Evolutionary conservation across 805 yeast species (phyloP), one percentile per base, ranked within the genome.

Genomic region (Grigorovia jiainica): DNA sequence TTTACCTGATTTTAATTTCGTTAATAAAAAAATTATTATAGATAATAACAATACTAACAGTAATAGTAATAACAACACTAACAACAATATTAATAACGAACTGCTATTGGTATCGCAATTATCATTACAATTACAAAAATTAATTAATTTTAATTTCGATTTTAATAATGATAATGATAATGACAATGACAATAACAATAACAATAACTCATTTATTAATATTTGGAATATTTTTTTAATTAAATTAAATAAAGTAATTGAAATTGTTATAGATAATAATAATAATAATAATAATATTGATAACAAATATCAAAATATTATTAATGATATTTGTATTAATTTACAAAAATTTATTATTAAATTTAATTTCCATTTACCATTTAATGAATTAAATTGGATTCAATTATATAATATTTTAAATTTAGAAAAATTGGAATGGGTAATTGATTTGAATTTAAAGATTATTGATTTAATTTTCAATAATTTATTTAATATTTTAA

Each of bases 1-100:
- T 37, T 24, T 57, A n/a, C 47, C 57, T 8, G 55, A 49, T 11
- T 17, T 45, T 25, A 19, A 7, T 13, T 10, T 27, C 11, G n/a
- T 13, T 27, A 27, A 7, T 4, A 6, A 27, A 13, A 27, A 27
- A 13, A 27, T 4, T 21, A 21, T 6, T 6, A 21, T 6, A 13
- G n/a, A 13, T 27, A 27, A 11, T 27, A 27, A 7, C 16, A 27
- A 7, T 27, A 27, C 11, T 27, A 25, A n/a, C 11, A 11, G 30
- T 25, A 27, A 27, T 27, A 27, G 4, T 27, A 7, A 11, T 4
- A 27, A 27, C 31, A 27, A 27, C 3, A 27, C 11, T 4, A 13
- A 13, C 11, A 27, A 27, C 15, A 8, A 7, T 2, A 27, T 13
- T 27, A 27, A 27, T 27, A 27, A 13, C 3, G n/a, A 27, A 13